Percentiles rank a stretch among this genome's conserved stretches.
Conservation (phyloP, 2,329 filamentous ascomycete species). For the Chaetomiaceae sp. region DNA sequence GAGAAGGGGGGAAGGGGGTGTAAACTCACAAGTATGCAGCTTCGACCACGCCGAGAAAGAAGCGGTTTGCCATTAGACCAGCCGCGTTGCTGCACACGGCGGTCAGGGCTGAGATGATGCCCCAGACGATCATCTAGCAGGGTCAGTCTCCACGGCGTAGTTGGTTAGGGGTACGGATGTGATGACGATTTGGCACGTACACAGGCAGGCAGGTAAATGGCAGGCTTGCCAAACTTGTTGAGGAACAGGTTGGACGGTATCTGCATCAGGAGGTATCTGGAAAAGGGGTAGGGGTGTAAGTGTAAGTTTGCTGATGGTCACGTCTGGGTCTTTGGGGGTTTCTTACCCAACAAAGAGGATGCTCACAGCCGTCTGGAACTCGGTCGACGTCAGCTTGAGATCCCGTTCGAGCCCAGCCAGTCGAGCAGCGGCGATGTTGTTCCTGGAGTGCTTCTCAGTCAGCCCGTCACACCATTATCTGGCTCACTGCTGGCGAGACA, state of each 20-base stretch:
- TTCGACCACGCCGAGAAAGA: conserved; percentile 42
- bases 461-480: neutral
- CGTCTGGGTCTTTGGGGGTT: neutral
- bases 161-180: too few relatives aligned
- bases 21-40: conserved; percentile 32
- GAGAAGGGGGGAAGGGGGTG: conserved; percentile 13
- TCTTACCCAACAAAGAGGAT: conserved; percentile 47
- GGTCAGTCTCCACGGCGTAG: neutral
- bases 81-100: conserved; percentile 34
- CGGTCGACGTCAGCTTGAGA: conserved; percentile 34
- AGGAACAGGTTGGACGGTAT: conserved; percentile 48
- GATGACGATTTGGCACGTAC: conserved; percentile 35
- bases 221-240: conserved; percentile 49
- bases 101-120: conserved; percentile 41
- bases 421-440: conserved; percentile 40
- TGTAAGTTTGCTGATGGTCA: neutral
- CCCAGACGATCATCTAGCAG: conserved; percentile 45
- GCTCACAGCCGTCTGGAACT: conserved; percentile 42
- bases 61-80: conserved; percentile 38
- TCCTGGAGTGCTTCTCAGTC: conserved; percentile 23
- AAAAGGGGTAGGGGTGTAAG: neutral
- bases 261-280: conserved; percentile 46
- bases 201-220: conserved; percentile 41
- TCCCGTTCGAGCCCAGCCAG: conserved; percentile 46
- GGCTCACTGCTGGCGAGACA: neutral